Base-by-base conservation (phyloP, 2,329 filamentous ascomycete genomes). In the Aspergillus versicolor region DNA sequence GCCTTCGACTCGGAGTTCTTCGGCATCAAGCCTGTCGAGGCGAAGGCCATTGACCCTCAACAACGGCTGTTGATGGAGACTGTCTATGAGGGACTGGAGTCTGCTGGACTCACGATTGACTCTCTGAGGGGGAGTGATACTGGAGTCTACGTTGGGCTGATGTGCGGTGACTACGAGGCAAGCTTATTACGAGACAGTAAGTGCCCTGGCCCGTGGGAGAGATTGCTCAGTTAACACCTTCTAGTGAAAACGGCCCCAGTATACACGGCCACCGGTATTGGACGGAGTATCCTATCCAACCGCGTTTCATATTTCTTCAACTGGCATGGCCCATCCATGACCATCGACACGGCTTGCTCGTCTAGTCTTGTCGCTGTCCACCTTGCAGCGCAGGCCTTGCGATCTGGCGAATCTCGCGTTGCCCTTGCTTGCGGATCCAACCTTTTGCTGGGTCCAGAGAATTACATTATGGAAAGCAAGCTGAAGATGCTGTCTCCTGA, bases 341-440 rank as follows among this genome's bases (percentile, higher is more conserved):
- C 68, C 3, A 53, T 75, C 2, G 67, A 75, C 43, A 75, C 73
- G 0, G 73, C 70, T 0, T 74, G 73, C 51, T 72, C 70, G 3
- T 60, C 66, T 0, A 67, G 65, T n/a, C 52, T 73, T 4, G 60
- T 65, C 3, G 73, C 70, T 1, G 47, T 76, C 2, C 71, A 76
- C 61, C 49, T 66, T 13, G 73, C 73, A 8, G 72, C 64, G 6
- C 67, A 71, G 37, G 62, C 57, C 4, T 52, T 72, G 2, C 58
- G 58, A 2, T 65, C 58, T 0, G 67, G 65, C 11, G 67, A 70
- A 9, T 56, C 65, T 1, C 57, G 59, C 0, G 62, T 60, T 27
- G 67, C 67, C 1, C 56, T 69, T 45, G 70, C 64, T 7, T 63
- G 62, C 1, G 70, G 67, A 0, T 58, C 64, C 4, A 70, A 69